Conservation (phyloP, 441 rosid genomes). For the Erysimum cheiri region DNA sequence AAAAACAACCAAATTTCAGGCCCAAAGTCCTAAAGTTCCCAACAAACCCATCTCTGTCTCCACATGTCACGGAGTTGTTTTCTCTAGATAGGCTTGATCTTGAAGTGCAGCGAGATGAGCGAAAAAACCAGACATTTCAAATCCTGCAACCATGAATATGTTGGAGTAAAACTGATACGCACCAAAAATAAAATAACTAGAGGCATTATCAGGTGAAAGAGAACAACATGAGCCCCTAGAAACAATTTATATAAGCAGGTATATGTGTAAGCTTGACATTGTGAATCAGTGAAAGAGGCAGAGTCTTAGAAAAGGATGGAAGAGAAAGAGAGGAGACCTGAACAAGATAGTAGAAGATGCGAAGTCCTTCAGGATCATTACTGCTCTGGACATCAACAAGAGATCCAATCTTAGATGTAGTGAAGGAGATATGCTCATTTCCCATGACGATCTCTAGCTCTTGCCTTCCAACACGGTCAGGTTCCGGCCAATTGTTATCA, state of each 20-base stretch:
- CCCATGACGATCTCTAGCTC: slow-evolving; percentile 98
- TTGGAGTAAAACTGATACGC: background rate
- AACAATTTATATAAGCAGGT: background rate
- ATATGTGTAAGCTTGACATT: background rate
- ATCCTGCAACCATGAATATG: slow-evolving; percentile 67
- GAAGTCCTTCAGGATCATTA: slow-evolving; percentile 94
- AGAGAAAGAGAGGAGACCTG: slow-evolving; percentile 58
- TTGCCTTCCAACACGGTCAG: slow-evolving; percentile 90
- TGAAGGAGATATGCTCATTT: slow-evolving; percentile 91
- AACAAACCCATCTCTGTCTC: slow-evolving; percentile 4
- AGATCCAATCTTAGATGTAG: slow-evolving; percentile 94
- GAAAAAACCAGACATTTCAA: slow-evolving; percentile 96
- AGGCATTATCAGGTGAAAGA: slow-evolving; percentile 5
- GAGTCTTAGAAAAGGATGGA: background rate
- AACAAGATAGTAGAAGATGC: slow-evolving; percentile 92
- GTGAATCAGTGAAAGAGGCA: slow-evolving; percentile 4
- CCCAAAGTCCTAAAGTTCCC: slow-evolving; percentile 19
- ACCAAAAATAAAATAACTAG: background rate
- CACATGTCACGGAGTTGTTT: slow-evolving; percentile 2
- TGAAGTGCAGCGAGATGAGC: slow-evolving; percentile 94
- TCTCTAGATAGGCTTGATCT: slow-evolving; percentile 88
- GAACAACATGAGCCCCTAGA: slow-evolving; percentile 9
- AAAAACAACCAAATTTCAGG: slow-evolving; percentile 26
- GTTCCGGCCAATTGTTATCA: slow-evolving; percentile 95
- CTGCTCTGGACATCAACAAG: slow-evolving; percentile 94